A percentile compares a stretch with the other conserved stretches of the same genome.
phyloP scores from a whole-genome alignment of 176 grass and related monocot species.

The bread wheat (Triticum aestivum) region DNA sequence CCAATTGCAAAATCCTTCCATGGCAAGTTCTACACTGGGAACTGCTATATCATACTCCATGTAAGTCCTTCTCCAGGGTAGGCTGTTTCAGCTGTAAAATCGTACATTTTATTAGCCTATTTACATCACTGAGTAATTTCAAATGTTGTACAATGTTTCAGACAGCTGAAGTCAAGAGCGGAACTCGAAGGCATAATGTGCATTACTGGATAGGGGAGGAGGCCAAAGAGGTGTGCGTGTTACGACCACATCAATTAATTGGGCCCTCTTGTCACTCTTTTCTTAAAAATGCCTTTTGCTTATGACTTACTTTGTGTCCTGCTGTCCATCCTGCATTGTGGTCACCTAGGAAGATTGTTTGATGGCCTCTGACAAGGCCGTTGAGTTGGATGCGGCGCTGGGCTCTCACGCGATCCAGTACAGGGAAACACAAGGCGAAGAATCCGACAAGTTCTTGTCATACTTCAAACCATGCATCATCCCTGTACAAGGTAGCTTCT shows the following conservation, averaged over 20 bases:
- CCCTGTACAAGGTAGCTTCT: constrained; percentile 58
- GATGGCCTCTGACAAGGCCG: constrained; percentile 65
- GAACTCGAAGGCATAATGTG: constrained; percentile 54
- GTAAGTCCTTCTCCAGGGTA: constrained; percentile 33
- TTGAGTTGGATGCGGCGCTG: constrained; percentile 73
- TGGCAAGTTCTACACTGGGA: constrained; percentile 73
- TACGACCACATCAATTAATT: background rate
- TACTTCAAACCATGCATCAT: constrained; percentile 93
- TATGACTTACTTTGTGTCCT: constrained; percentile 6
- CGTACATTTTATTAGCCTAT: background rate
- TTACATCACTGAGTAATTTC: background rate
- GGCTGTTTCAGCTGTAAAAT: background rate
- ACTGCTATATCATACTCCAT: constrained; percentile 64
- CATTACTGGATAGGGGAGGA: constrained; percentile 89
- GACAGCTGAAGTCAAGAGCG: constrained; percentile 65
- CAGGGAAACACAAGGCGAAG: constrained; percentile 72
- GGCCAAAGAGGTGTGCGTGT: constrained; percentile 52
- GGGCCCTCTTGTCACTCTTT: background rate
- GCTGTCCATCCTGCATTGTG: constrained; percentile 12
- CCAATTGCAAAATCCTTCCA: constrained; percentile 60
- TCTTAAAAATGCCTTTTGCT: background rate
- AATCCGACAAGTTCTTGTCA: constrained; percentile 86
- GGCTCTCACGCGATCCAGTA: constrained; percentile 78
- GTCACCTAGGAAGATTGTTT: constrained; percentile 58
- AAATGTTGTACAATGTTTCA: constrained; percentile 26